Conservation (phyloP, 805 yeast species). For the Kluyveromyces lactis region DNA sequence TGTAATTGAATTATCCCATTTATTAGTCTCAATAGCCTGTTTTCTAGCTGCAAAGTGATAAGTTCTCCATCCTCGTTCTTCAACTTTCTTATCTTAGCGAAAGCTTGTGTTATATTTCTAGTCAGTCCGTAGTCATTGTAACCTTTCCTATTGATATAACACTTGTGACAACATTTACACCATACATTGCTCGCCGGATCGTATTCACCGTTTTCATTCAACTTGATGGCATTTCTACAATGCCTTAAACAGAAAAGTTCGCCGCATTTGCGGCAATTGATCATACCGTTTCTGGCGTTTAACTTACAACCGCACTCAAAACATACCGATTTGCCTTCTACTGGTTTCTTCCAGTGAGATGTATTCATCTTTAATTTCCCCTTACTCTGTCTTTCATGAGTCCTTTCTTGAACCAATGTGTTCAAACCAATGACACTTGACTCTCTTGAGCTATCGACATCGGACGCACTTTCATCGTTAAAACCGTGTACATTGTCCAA, state of each 20-base stretch:
- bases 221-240: conserved; percentile 43
- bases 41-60: conserved; percentile 49
- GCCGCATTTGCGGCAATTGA: conserved; percentile 76
- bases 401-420: conserved; percentile 30
- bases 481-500: conserved; percentile 58
- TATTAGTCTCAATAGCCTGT: conserved; percentile 44
- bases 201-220: conserved; percentile 40
- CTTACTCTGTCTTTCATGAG: conserved; percentile 8
- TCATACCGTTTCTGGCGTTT: conserved; percentile 38
- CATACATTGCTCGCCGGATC: conserved; percentile 49
- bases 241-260: conserved; percentile 58
- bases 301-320: conserved; percentile 42
- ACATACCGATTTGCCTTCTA: conserved; percentile 20
- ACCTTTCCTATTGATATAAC: conserved; percentile 51
- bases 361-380: conserved; percentile 36
- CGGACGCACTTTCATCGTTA: conserved; percentile 12
- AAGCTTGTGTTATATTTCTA: conserved; percentile 39
- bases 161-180: conserved; percentile 59
- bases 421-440: not conserved
- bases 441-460: not conserved
- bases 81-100: conserved; percentile 33
- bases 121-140: conserved; percentile 38
- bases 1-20: conserved; percentile 24
- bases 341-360: conserved; percentile 33
- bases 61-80: conserved; percentile 43